Evolutionary conservation across 495 filamentous ascomycete genomes (phyloP).

Genomic region (Neurospora sp.): DNA sequence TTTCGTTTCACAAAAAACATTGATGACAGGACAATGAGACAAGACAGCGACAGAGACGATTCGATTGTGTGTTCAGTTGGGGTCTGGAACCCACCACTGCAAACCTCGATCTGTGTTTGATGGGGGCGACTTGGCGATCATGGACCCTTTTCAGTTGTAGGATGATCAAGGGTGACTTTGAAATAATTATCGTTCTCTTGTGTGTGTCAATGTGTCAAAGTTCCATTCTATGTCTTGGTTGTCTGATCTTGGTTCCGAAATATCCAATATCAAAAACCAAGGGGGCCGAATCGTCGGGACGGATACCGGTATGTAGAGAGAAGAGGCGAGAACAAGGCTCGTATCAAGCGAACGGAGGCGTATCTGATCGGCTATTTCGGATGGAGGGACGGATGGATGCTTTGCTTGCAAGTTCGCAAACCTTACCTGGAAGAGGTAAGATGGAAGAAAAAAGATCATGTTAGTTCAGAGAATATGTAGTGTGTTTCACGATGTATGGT

Average conservation of each 20-base stretch:
- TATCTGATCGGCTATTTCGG: neutral
- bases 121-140: neutral
- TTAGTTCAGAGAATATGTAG: neutral
- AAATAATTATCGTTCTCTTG: neutral
- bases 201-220: neutral
- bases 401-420: neutral
- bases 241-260: neutral
- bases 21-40: neutral
- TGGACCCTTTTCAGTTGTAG: neutral
- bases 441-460: neutral
- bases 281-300: neutral
- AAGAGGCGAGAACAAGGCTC: neutral
- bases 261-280: neutral
- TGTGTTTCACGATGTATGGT: neutral
- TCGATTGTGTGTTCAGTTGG: neutral
- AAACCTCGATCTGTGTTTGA: neutral
- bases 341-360: neutral
- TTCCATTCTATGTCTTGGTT: neutral
- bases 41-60: neutral
- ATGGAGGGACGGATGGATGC: neutral
- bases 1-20: neutral
- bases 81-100: neutral
- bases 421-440: neutral
- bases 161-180: neutral
- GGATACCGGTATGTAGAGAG: neutral